Base-by-base conservation (phyloP, 148 eudicot species). In the Agrostemma githago region DNA sequence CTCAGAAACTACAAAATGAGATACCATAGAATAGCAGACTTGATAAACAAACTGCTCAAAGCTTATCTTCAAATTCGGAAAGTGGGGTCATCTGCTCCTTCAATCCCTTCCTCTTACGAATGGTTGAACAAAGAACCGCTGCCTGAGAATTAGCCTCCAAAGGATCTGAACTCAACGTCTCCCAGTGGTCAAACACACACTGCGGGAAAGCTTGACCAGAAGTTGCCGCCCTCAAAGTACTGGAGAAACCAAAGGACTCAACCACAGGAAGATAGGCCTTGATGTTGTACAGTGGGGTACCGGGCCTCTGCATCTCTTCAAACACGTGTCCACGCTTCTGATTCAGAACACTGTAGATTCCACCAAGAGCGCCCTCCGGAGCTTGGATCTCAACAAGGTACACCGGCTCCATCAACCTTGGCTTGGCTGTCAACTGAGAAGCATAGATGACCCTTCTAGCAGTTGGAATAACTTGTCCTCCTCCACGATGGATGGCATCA, bases 271-370 rank as follows among this genome's bases (percentile, higher is more conserved):
- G 69, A 59, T 73, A 73, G 0, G 76, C 76, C 57, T 73, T 73
- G 76, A 73, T 73, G 76, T 73, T 73, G 68, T 73, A 73, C 12
- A 73, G 76, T 4, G 76, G 76, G 61, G 76, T 73, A 6, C 76
- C 76, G 6, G 76, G 76, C 26, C 76, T 51, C 69, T 73, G 76
- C 57, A 73, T 44, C 60, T 73, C 76, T 10, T 73, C 76, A 63
- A 73, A 73, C 60, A 73, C 76, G 61, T 73, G 76, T 4, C 76
- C 76, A 73, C 76, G 76, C 57, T 63, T 73, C 76, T 73, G 76
- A 16, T 73, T 73, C 60, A 73, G 68, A 62, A 73, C 61, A 73
- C 76, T 73, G 61, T 73, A 73, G 58, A 73, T 73, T 38, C 76
- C 76, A 62, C 76, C 76, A 48, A 73, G 76, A 63, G 76, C 76